Conservation (phyloP, 164 flowering plant species). For the Vitis amurensis region DNA sequence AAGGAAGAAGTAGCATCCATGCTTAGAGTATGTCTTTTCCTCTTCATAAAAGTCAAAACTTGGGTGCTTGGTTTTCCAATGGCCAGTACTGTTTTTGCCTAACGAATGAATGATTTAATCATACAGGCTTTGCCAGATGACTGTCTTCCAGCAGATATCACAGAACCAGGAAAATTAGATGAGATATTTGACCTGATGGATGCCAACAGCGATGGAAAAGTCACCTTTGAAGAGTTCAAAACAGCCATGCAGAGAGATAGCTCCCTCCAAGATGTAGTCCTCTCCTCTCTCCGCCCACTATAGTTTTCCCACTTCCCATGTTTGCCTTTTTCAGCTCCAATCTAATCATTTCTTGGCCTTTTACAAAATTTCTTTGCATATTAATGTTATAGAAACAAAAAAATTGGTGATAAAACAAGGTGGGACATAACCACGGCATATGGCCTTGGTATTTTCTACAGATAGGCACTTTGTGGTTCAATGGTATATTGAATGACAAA, state of each 20-base stretch:
- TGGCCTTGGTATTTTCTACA: too few relatives aligned
- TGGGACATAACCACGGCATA: too few relatives aligned
- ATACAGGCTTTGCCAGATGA: slow-evolving; percentile 83
- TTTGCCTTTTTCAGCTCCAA: not conserved
- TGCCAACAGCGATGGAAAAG: slow-evolving; percentile 72
- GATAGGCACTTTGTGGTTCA: too few relatives aligned
- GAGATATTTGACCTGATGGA: slow-evolving; percentile 78
- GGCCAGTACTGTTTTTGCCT: not conserved
- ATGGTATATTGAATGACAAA: too few relatives aligned
- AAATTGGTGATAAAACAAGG: not conserved
- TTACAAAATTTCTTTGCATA: not conserved
- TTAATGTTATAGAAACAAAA: not conserved
- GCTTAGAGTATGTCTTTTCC: slow-evolving; percentile 50
- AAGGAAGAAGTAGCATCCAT: slow-evolving; percentile 82
- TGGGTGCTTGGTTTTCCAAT: too few relatives aligned
- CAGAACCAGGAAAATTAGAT: slow-evolving; percentile 76
- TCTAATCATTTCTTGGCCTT: not conserved
- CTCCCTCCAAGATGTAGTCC: slow-evolving; percentile 70
- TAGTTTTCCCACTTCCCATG: slow-evolving; percentile 11
- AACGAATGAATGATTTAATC: not conserved
- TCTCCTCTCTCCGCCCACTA: slow-evolving; percentile 61
- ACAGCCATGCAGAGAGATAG: slow-evolving; percentile 85
- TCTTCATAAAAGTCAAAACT: too few relatives aligned
- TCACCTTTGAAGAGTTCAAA: slow-evolving; percentile 76
- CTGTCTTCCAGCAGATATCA: slow-evolving; percentile 61